These are phyloP conservation scores for Thuja plicata DNA, from an alignment of 83 land plant species.

Conservation along the genomic window DNA sequence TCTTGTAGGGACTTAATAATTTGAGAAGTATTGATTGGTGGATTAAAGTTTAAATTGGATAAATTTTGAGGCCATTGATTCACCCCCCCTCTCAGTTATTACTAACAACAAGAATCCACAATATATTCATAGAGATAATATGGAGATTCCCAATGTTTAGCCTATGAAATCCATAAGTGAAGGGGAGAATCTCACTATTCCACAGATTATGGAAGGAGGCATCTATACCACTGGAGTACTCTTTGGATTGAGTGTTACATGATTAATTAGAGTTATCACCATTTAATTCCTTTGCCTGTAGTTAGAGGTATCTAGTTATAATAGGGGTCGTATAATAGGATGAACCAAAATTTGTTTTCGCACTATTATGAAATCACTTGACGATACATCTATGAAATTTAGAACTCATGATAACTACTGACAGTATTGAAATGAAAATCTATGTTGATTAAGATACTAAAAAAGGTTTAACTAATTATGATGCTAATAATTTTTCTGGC, in stretches of 20 bases:
- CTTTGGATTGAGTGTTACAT: slow-evolving; percentile 60
- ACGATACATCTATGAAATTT: no score
- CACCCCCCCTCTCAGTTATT: no score
- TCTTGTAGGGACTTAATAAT: no score
- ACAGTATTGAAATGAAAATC: no score
- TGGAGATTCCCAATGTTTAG: slow-evolving; percentile 76
- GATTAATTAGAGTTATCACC: slow-evolving; percentile 64
- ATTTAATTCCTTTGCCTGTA: slow-evolving; percentile 64
- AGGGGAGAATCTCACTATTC: slow-evolving; percentile 38
- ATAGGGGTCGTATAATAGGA: slow-evolving; percentile 69
- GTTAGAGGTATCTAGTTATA: slow-evolving; percentile 79
- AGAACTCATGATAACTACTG: no score
- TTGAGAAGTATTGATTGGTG: no score
- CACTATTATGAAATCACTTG: no score
- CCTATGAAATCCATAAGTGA: slow-evolving; percentile 82
- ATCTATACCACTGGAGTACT: slow-evolving; percentile 52
- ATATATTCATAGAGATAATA: slow-evolving; percentile 61
- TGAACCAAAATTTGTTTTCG: slow-evolving; percentile 45
- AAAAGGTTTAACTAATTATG: no score
- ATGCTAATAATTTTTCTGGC: no score
- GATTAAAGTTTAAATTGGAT: no score
- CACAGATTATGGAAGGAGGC: slow-evolving; percentile 73
- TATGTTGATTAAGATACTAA: no score
- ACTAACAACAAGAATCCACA: slow-evolving; percentile 65
- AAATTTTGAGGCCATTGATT: no score